Conservation (phyloP, 2,329 filamentous ascomycete genomes). For the Apiospora marii region DNA sequence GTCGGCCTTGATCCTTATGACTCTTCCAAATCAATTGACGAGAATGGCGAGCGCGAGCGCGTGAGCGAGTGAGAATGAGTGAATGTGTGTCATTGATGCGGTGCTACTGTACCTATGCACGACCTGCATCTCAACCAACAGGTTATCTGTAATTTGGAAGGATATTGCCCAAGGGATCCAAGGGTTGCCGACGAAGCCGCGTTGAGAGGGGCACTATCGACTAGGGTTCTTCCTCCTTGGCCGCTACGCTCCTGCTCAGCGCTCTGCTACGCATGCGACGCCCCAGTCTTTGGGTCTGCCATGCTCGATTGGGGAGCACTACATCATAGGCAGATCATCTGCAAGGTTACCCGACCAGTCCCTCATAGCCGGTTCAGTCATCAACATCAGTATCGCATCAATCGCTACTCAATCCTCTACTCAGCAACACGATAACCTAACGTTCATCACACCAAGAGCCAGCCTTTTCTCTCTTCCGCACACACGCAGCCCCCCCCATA, state of each 20-base stretch:
- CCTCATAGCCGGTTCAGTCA: constrained; percentile 20
- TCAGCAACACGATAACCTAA: constrained; percentile 20
- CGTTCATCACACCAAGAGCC: constrained; percentile 10
- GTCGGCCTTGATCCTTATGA: background rate
- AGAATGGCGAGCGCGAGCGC: background rate
- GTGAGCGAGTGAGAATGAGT: background rate
- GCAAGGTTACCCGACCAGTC: constrained; percentile 22
- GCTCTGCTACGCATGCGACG: background rate
- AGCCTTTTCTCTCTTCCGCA: background rate
- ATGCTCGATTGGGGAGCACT: constrained; percentile 26
- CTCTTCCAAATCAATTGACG: background rate
- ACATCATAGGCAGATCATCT: constrained; percentile 41
- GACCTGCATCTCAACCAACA: constrained; percentile 3
- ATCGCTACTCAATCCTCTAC: constrained; percentile 11
- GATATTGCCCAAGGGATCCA: constrained; percentile 18
- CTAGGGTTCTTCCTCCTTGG: constrained; percentile 14
- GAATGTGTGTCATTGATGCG: background rate
- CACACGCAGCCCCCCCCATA: background rate
- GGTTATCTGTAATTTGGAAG: constrained; percentile 2
- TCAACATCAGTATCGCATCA: constrained; percentile 23
- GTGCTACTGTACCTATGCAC: background rate
- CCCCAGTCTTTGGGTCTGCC: constrained; percentile 12
- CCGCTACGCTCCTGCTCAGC: constrained; percentile 1
- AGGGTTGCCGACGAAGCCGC: constrained; percentile 23
- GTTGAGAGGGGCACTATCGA: constrained; percentile 18